Evolutionary conservation across 2,329 filamentous ascomycete species (phyloP).

Genomic region (Emmonsiellopsis sp.): DNA sequence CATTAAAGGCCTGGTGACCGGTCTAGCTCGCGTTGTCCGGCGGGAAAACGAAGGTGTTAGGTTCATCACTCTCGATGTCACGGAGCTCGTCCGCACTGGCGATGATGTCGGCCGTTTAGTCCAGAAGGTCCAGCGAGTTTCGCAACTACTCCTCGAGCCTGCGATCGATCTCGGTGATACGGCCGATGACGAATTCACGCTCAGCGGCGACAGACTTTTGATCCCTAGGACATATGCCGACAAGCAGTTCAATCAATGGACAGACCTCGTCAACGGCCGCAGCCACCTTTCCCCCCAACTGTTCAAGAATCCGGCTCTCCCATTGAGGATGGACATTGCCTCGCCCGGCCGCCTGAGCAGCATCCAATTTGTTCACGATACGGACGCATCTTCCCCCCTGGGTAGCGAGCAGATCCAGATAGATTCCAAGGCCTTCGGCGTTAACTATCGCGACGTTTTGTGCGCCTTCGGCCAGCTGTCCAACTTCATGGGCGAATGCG

Average conservation of each 20-base stretch:
- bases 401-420: slow-evolving; percentile 17
- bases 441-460: slow-evolving; percentile 22
- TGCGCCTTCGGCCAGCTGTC: slow-evolving; percentile 16
- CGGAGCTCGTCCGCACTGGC: background rate
- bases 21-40: slow-evolving; percentile 5
- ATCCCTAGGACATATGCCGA: slow-evolving; percentile 1
- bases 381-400: background rate
- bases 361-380: slow-evolving; percentile 12
- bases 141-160: background rate
- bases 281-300: background rate
- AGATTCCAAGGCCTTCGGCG: slow-evolving; percentile 17
- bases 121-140: background rate
- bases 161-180: background rate
- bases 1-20: slow-evolving; percentile 1
- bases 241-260: background rate
- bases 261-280: background rate
- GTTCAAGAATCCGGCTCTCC: slow-evolving; percentile 4
- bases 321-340: slow-evolving; percentile 10
- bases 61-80: slow-evolving; percentile 2
- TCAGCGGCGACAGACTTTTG: background rate
- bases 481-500: slow-evolving; percentile 18
- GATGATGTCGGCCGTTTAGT: background rate
- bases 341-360: slow-evolving; percentile 14
- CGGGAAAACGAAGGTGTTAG: slow-evolving; percentile 1
- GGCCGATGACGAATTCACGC: background rate